Evolutionary conservation across 441 rosid genomes (phyloP).

Genomic region (Pelargonium citronellum): DNA sequence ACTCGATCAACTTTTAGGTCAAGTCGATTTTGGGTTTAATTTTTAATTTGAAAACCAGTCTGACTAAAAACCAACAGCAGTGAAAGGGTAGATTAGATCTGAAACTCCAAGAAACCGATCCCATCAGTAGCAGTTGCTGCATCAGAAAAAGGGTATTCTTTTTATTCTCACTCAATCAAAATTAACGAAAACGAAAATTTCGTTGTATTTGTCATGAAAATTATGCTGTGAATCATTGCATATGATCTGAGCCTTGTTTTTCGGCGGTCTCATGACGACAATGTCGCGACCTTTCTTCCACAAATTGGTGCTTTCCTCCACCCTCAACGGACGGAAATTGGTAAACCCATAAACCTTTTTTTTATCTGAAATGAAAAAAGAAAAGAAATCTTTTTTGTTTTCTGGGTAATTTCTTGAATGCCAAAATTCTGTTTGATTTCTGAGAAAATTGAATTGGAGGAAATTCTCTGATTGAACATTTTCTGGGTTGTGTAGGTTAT

Average conservation of each 20-base stretch:
- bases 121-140: background rate
- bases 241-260: constrained; percentile 3
- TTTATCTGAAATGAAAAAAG: background rate
- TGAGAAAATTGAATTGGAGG: constrained; percentile 1
- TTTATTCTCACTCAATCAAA: too few species aligned
- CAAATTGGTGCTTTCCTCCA: constrained; percentile 70
- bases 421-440: constrained; percentile 2
- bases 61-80: background rate
- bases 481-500: background rate
- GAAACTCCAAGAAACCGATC: background rate
- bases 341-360: constrained; percentile 32
- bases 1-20: background rate
- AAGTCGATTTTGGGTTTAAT: background rate
- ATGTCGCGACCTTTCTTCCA: constrained; percentile 94
- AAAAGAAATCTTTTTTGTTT: background rate
- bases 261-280: constrained; percentile 12
- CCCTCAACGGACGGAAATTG: constrained; percentile 69
- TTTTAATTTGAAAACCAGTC: background rate
- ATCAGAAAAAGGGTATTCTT: too few species aligned
- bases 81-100: background rate
- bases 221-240: background rate
- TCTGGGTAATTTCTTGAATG: background rate
- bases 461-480: background rate
- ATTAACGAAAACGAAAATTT: too few species aligned
- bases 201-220: too few species aligned